Conservation (phyloP, 768 basidiomycete species). For the Russula earlei region DNA sequence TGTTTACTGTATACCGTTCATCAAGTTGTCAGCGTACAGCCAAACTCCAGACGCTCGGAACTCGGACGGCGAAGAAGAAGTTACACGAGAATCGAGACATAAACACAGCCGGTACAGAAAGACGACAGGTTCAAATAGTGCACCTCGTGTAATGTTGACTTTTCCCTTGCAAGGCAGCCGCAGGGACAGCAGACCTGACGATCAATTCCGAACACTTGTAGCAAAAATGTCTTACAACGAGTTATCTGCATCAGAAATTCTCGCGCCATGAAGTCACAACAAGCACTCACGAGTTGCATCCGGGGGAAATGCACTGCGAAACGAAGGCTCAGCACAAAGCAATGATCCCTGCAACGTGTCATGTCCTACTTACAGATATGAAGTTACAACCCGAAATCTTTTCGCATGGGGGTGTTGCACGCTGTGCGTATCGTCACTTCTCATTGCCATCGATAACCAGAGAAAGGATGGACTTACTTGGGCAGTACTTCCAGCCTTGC, state of each 20-base stretch:
- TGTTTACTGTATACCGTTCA: too few species aligned
- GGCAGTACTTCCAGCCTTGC: slow-evolving; percentile 29
- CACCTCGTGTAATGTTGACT: not conserved
- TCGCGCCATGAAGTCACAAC: not conserved
- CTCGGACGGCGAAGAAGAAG: too few species aligned
- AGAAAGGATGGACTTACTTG: slow-evolving; percentile 20
- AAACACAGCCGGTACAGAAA: too few species aligned
- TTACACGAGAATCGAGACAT: too few species aligned
- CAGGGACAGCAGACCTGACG: slow-evolving; percentile 4
- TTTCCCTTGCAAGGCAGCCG: not conserved
- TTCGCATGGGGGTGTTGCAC: slow-evolving; percentile 39
- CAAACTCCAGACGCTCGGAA: too few species aligned
- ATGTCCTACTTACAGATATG: slow-evolving; percentile 38
- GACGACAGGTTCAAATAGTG: too few species aligned
- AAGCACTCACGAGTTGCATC: slow-evolving; percentile 37
- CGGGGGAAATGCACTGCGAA: slow-evolving; percentile 43
- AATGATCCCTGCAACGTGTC: too few species aligned
- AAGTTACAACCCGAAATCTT: slow-evolving; percentile 50
- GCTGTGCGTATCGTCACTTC: slow-evolving; percentile 24
- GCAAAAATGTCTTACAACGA: slow-evolving; percentile 37
- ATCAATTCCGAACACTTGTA: slow-evolving; percentile 35
- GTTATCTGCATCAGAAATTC: not conserved
- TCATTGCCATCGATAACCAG: not conserved
- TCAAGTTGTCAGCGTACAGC: too few species aligned
- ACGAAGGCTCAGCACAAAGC: not conserved